phyloP scores from a whole-genome alignment of 2,329 filamentous ascomycete species.

The Phialophora chinensis region DNA sequence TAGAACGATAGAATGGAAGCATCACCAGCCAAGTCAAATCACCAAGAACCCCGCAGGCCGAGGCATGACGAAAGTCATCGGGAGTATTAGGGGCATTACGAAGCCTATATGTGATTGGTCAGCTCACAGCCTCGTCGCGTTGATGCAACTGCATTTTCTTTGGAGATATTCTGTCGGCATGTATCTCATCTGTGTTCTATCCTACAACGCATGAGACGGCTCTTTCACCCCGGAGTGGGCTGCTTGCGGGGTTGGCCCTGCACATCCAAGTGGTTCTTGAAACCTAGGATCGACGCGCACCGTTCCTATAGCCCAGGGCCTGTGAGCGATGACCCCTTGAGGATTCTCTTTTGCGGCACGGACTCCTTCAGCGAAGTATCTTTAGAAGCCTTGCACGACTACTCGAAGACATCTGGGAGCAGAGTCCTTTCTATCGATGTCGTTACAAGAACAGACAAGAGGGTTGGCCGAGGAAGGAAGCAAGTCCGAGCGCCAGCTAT shows the following conservation, averaged over 20 bases:
- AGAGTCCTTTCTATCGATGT: slow-evolving; percentile 82
- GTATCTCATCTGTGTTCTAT: neutral
- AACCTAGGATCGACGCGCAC: neutral
- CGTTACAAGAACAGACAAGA: slow-evolving; percentile 79
- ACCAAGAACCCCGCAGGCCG: slow-evolving; percentile 15
- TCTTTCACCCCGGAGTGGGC: neutral
- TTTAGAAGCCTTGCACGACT: slow-evolving; percentile 69
- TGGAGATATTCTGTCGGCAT: neutral
- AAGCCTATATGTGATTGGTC: neutral
- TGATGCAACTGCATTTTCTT: neutral
- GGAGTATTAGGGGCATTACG: neutral
- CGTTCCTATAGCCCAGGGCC: slow-evolving; percentile 14
- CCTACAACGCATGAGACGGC: slow-evolving; percentile 17
- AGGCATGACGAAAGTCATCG: slow-evolving; percentile 15
- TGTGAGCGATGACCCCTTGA: slow-evolving; percentile 61
- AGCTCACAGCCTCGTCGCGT: neutral
- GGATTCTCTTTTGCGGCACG: slow-evolving; percentile 92
- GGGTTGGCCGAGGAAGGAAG: slow-evolving; percentile 76
- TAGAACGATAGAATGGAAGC: neutral
- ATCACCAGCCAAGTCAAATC: neutral
- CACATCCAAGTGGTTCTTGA: neutral
- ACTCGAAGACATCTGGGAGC: slow-evolving; percentile 59
- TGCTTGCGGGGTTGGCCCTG: neutral
- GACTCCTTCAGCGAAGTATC: slow-evolving; percentile 87
- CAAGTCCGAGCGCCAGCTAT: slow-evolving; percentile 74